Base-by-base conservation (phyloP, 2,329 filamentous ascomycete genomes). In the Boeremia lycopersici region DNA sequence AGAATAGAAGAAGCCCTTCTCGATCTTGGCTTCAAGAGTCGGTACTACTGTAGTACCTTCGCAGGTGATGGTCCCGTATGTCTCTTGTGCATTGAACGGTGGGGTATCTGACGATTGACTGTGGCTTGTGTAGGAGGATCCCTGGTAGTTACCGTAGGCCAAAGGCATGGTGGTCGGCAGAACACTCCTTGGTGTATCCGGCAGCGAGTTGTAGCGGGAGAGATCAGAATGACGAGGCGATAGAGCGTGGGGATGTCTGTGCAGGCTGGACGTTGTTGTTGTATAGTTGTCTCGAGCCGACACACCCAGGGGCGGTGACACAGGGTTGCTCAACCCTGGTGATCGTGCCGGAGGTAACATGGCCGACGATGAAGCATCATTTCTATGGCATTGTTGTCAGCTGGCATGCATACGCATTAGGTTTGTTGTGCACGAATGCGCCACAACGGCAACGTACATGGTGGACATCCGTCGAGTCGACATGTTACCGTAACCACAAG, bases 1-100 rank as follows among this genome's bases (percentile, higher is more conserved):
- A 31, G 79, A 78, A 44, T 87, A 79, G 71, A 96, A 96, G 76
- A 96, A 96, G 0, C 92, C 92, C 67, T 96, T 96, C 73, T 96
- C 90, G 56, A 96, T 91, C 65, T 86, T 88, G 31, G 90, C 90
- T 28, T 87, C 82, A 60, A 96, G 90, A 12, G 90, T 88, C 17
- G 89, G 82, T 60, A 86, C 87, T 61, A 95, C 82, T 1, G 80
- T 78, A 2, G 76, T 69, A 2, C 79, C 78, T 42, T 90, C 78
- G 64, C 87, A 88, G 52, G 82, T 81, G 50, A 91, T 81, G n/a
- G 82, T 82, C 35, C 85, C 84, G 47, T 87, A 78, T 33, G 79
- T 80, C 48, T 80, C 75, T 31, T 80, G 76, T 15, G 70, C 57
- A 30, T 76, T 73, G 69, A 80, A 82, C 4, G 79, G 79, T 29